Evolutionary conservation across 164 flowering plant species (phyloP), one percentile per base, ranked within the genome.

Genomic region (Kingdonia uniflora): DNA sequence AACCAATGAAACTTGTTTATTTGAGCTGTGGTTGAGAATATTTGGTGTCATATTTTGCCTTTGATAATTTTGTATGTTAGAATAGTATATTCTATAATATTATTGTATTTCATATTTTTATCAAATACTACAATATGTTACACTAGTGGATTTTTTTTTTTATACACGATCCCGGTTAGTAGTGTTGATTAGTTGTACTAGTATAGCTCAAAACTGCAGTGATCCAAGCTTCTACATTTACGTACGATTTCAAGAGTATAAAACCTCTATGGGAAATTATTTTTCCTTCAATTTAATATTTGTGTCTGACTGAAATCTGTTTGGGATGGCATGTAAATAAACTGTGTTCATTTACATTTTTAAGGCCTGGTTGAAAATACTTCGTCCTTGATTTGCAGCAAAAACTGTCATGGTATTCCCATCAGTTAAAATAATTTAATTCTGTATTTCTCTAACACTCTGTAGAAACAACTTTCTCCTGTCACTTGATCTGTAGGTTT

Each of bases 401-500:
- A 14, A 16, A 41, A 14, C 17, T 41, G 15, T 41, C 4, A 16
- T 41, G 4, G 15, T 5, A 41, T 14, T 14, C 44, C 11, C 17
- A 3, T 3, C 12, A 2, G 15, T 37, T 7, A 2, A 41, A 2
- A 14, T 41, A 41, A 5, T 41, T 4, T 14, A 41, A 14, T 14
- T 16, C 44, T 10, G 11, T 41, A 14, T 14, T 14, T 41, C 16
- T 41, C 4, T 41, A 16, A 29, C 8, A 29, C 8, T 29, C 8
- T 8, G 15, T 11, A 14, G 12, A 14, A 41, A 41, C 17, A 3
- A 14, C 11, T 14, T 4, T 14, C 17, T 41, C 16, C 44, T 14
- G 16, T 10, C 15, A 10, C 16, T 41, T 41, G 17, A 16, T 43
- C 25, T 63, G 55, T 78, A 92, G 98, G 96, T 92, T 44, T 92